These are phyloP conservation scores for Tillandsia leiboldiana DNA, from an alignment of 176 grass and related monocot species.

Conservation along the genomic window DNA sequence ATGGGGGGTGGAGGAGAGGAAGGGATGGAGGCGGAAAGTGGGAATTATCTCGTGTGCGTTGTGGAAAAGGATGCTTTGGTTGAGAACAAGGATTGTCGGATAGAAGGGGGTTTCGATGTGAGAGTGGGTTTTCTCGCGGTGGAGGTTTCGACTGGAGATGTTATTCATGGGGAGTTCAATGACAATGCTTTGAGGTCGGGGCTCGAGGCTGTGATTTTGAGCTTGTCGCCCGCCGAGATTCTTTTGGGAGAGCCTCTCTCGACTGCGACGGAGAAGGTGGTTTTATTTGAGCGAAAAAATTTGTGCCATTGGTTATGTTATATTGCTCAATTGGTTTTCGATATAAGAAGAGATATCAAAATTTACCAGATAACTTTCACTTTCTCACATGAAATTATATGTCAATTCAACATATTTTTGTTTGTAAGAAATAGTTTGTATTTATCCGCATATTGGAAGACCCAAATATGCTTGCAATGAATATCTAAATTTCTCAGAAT, in stretches of 20 bases:
- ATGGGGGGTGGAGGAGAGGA: constrained; percentile 30
- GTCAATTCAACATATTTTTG: too few species aligned
- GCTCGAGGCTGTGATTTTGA: constrained; percentile 69
- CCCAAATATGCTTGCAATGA: too few species aligned
- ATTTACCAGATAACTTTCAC: too few species aligned
- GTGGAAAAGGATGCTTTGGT: constrained; percentile 58
- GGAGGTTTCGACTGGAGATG: constrained; percentile 72
- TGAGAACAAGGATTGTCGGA: constrained; percentile 7
- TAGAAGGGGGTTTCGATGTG: constrained; percentile 28
- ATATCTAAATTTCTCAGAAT: too few species aligned
- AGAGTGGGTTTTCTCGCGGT: constrained; percentile 50
- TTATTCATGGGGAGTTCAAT: constrained; percentile 74
- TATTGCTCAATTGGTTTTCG: neutral
- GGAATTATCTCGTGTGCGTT: constrained; percentile 67
- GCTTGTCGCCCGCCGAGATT: constrained; percentile 64
- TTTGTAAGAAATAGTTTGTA: too few species aligned
- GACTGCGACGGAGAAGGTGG: constrained; percentile 53
- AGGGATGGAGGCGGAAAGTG: constrained; percentile 14
- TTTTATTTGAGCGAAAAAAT: neutral
- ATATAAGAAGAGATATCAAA: too few species aligned
- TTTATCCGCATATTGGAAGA: too few species aligned
- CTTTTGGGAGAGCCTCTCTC: constrained; percentile 62
- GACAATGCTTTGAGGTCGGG: constrained; percentile 44
- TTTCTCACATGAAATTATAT: too few species aligned
- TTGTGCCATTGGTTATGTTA: constrained; percentile 8